Evolutionary conservation across 2,329 filamentous ascomycete species (phyloP).

Genomic region (Botrytis fabae): DNA sequence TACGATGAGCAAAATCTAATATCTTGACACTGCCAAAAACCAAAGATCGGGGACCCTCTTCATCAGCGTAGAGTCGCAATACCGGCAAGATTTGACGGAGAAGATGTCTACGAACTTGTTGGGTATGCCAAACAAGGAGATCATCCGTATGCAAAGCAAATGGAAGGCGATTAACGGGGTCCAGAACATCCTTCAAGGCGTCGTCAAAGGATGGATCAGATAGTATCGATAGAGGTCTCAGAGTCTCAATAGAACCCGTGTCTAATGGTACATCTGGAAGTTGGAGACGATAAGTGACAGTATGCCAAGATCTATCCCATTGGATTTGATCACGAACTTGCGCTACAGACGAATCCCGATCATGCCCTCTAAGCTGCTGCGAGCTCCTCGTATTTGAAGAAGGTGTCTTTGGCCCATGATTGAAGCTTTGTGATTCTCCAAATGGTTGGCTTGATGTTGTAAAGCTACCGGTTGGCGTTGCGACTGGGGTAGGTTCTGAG

Average conservation of each 20-base stretch:
- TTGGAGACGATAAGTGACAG: conserved; percentile 57
- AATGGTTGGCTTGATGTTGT: conserved; percentile 35
- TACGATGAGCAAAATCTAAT: conserved; percentile 58
- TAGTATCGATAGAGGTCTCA: conserved; percentile 31
- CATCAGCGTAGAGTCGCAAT: conserved; percentile 46
- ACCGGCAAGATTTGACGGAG: conserved; percentile 58
- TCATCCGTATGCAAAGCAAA: conserved; percentile 55
- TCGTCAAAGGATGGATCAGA: conserved; percentile 48
- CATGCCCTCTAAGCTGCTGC: not conserved
- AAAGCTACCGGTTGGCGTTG: conserved; percentile 34
- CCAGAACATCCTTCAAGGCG: conserved; percentile 55
- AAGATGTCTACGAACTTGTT: conserved; percentile 62
- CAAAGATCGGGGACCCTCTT: conserved; percentile 46
- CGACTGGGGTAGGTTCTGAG: conserved; percentile 37
- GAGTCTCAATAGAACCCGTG: conserved; percentile 27
- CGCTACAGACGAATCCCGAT: conserved; percentile 13
- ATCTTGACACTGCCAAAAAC: conserved; percentile 55
- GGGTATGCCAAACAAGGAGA: conserved; percentile 59
- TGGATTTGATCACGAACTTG: conserved; percentile 48
- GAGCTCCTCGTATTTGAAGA: conserved; percentile 12
- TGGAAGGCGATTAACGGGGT: conserved; percentile 50
- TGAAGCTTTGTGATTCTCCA: conserved; percentile 27
- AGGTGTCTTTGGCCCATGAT: conserved; percentile 3
- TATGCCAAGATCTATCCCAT: conserved; percentile 64
- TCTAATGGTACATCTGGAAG: conserved; percentile 57